Evolutionary conservation across 2,329 filamentous ascomycete species (phyloP).

Genomic region (Ceratocystis ficicola): DNA sequence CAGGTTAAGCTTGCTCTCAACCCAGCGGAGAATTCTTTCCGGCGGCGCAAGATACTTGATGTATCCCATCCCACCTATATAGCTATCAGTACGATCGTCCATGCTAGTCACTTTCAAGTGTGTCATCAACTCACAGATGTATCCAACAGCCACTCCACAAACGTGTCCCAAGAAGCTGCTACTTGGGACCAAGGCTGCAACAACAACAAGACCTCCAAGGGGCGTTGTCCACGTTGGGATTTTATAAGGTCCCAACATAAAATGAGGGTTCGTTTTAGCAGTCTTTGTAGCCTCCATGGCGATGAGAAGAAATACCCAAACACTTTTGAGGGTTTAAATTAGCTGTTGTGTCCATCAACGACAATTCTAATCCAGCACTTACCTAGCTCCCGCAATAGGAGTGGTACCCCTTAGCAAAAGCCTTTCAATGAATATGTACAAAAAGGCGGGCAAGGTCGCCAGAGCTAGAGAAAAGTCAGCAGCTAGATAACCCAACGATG

Average conservation of each 20-base stretch:
- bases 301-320: conserved; percentile 86
- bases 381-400: conserved; percentile 73
- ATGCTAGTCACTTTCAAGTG: not conserved
- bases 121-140: conserved; percentile 53
- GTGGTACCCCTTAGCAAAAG: conserved; percentile 60
- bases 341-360: not conserved
- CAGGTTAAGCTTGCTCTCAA: conserved; percentile 79
- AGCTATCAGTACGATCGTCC: conserved; percentile 1
- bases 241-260: conserved; percentile 49
- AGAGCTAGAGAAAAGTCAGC: conserved; percentile 41
- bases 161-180: conserved; percentile 80
- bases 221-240: conserved; percentile 92
- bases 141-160: conserved; percentile 72
- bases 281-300: conserved; percentile 77
- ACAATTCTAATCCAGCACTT: conserved; percentile 25
- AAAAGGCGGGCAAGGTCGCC: conserved; percentile 65
- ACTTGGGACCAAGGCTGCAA: conserved; percentile 64
- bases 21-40: conserved; percentile 74
- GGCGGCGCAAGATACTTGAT: conserved; percentile 82
- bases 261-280: conserved; percentile 66
- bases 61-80: conserved; percentile 67
- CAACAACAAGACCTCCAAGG: conserved; percentile 60
- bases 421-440: conserved; percentile 71
- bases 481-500: not conserved
- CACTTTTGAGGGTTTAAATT: conserved; percentile 37